Base-by-base conservation (phyloP, 306 rosid genomes). In the Crotalaria pallida region DNA sequence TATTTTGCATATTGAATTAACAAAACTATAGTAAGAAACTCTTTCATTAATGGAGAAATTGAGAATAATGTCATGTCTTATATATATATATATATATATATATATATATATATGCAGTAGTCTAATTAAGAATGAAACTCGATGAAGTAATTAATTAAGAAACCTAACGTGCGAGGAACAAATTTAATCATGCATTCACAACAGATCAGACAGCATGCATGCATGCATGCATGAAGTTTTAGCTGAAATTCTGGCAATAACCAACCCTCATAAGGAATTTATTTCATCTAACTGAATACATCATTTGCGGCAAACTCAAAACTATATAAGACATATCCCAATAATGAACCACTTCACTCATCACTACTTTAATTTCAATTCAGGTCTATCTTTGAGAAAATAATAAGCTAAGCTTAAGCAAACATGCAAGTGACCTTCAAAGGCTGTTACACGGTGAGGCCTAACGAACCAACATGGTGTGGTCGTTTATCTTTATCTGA, bases 401-500 rank as follows among this genome's bases (percentile, higher is more conserved):
- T n/a, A n/a, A n/a, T n/a, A n/a, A n/a, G n/a, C n/a, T n/a, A n/a
- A 55, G 21, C 29, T 17, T 44, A 59, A 34, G 13, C 26, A 74
- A 66, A 61, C 50, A 85, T 79, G 90, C 5, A 21, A 45, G 80
- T 85, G 41, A 82, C 45, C 5, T 8, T 80, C n/a, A 82, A 84
- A 73, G 71, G 40, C 11, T 11, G 51, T 65, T 53, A 13, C 67
- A 38, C 51, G 0, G 78, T 88, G 64, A 80, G 50, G 67, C 88
- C 94, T 0, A 51, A 10, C 0, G 78, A 78, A 13, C 23, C 71
- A 34, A 88, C 91, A 43, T 69, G 83, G 86, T 18, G 21, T 16
- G 88, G 88, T 26, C 24, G 41, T 5, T 16, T 50, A 12, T 9
- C 83, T 6, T 80, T 84, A 16, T 82, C 89, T 0, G 88, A 85